Conservation (phyloP, 495 filamentous ascomycete genomes). For the Pseudoneurospora amorphoporcata region DNA sequence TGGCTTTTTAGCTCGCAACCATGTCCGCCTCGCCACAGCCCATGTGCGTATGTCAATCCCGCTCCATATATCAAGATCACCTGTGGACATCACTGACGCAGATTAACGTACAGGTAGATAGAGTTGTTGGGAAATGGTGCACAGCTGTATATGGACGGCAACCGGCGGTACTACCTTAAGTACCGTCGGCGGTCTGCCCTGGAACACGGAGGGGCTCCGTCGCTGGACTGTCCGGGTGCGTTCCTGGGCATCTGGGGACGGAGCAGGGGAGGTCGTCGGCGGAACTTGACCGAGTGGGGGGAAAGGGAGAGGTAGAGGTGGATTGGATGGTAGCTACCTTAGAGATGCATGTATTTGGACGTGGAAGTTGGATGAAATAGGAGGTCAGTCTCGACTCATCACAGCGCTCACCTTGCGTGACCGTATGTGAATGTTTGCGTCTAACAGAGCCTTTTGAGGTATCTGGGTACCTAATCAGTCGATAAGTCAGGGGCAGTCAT, state of each 20-base stretch:
- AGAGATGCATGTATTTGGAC: neutral
- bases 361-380: neutral
- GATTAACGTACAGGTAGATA: neutral
- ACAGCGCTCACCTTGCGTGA: neutral
- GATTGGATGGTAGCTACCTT: too few species aligned
- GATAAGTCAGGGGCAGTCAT: too few species aligned
- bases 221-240: too few species aligned
- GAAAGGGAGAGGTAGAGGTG: too few species aligned
- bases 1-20: too few species aligned
- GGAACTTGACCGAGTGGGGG: too few species aligned
- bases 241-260: too few species aligned
- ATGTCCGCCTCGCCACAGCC: too few species aligned
- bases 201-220: too few species aligned
- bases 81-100: neutral
- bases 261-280: too few species aligned
- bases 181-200: too few species aligned
- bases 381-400: neutral
- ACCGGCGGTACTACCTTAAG: conserved; percentile 65
- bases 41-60: conserved; percentile 12
- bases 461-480: neutral
- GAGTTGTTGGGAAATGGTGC: conserved; percentile 6
- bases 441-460: neutral
- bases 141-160: conserved; percentile 67
- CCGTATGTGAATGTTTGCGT: neutral
- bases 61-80: conserved; percentile 26